Evolutionary conservation across 768 basidiomycete genomes (phyloP).

Genomic region (Pleurotus cornucopiae): DNA sequence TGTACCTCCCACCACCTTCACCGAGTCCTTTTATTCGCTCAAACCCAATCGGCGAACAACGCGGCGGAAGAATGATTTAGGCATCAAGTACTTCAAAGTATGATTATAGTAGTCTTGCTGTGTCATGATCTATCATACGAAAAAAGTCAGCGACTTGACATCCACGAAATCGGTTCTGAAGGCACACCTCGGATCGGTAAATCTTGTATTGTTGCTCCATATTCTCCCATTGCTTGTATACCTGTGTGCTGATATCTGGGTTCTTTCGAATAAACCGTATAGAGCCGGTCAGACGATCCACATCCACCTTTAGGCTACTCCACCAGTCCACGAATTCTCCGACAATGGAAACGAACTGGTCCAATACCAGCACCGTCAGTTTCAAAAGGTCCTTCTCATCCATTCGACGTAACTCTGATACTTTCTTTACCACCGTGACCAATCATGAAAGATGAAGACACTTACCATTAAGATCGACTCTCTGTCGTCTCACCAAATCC

Average conservation of each 20-base stretch:
- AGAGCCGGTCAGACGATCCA: background rate
- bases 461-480: no score
- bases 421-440: background rate
- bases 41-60: background rate
- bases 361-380: background rate
- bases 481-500: no score
- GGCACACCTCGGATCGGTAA: background rate
- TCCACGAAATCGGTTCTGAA: no score
- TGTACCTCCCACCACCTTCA: no score
- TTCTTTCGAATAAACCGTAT: background rate
- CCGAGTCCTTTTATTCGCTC: background rate
- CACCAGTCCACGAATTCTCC: constrained; percentile 5
- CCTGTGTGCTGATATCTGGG: background rate
- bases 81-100: background rate
- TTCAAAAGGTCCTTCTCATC: background rate
- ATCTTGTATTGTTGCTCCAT: background rate
- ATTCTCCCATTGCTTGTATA: background rate
- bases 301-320: background rate
- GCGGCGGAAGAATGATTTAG: background rate
- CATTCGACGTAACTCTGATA: background rate
- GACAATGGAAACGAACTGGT: background rate
- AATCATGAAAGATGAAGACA: no score
- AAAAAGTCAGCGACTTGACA: no score
- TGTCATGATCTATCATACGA: background rate
- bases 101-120: constrained; percentile 3